Evolutionary conservation across 495 filamentous ascomycete genomes (phyloP).

Genomic region (Venustampulla echinocandica): DNA sequence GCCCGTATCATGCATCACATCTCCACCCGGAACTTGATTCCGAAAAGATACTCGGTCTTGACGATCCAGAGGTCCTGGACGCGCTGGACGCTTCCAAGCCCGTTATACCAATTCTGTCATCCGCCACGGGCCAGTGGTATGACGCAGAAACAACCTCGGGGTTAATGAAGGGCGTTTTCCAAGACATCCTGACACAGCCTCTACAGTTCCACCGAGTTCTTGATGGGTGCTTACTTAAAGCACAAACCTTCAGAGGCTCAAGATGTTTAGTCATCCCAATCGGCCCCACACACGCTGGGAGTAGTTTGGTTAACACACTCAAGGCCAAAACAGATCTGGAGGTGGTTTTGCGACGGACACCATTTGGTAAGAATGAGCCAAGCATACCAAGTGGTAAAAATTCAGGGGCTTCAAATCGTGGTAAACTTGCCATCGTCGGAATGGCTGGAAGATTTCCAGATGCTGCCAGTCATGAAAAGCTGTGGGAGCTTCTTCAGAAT

Average conservation of each 20-base stretch:
- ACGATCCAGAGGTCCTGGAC: constrained; percentile 26
- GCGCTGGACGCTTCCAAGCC: constrained; percentile 39
- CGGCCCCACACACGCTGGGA: constrained; percentile 10
- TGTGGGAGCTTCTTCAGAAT: constrained; percentile 37
- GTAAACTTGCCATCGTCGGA: constrained; percentile 36
- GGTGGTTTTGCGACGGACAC: constrained; percentile 30
- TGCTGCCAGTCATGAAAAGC: constrained; percentile 34
- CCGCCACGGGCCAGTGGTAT: constrained; percentile 36
- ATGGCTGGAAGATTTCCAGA: constrained; percentile 32
- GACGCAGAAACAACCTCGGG: neutral
- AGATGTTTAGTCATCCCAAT: constrained; percentile 30
- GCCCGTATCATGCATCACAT: constrained; percentile 74
- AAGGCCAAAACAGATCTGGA: constrained; percentile 31
- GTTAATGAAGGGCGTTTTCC: constrained; percentile 30
- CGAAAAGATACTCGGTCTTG: constrained; percentile 46
- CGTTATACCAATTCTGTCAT: constrained; percentile 50
- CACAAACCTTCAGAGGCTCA: constrained; percentile 28
- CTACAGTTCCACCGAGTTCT: constrained; percentile 50
- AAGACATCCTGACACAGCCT: constrained; percentile 50
- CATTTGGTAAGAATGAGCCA: constrained; percentile 26
- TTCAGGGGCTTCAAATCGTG: constrained; percentile 22
- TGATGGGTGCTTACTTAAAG: constrained; percentile 39
- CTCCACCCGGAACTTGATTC: constrained; percentile 55
- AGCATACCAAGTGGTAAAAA: neutral
- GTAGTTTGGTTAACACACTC: constrained; percentile 33